Percentiles rank a stretch among this genome's conserved stretches.
Evolutionary conservation across 495 filamentous ascomycete genomes (phyloP).

Genomic region (Hypoxylon perforatum): DNA sequence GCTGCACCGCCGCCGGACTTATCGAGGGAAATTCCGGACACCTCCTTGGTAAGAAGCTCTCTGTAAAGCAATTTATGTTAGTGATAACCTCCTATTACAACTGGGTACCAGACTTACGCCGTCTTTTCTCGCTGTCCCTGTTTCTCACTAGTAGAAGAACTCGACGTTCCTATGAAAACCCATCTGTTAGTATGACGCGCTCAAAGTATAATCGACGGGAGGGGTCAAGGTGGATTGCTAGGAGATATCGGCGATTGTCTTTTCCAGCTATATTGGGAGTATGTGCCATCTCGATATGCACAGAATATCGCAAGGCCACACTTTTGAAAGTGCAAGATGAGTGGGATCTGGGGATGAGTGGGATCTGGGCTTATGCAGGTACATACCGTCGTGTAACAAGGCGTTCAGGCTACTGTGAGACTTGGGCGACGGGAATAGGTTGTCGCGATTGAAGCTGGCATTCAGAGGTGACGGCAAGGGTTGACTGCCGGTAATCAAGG

Average conservation of each 20-base stretch:
- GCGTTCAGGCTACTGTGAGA: constrained; percentile 86
- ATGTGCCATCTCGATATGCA: background rate
- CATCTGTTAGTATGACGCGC: constrained; percentile 16
- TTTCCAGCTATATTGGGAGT: background rate
- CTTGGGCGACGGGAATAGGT: constrained; percentile 74
- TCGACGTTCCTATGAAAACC: constrained; percentile 22
- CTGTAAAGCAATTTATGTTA: constrained; percentile 55
- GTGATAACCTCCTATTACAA: background rate
- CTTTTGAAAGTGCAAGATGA: background rate
- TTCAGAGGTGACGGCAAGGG: constrained; percentile 95
- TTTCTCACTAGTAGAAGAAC: constrained; percentile 60
- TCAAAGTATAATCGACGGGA: background rate
- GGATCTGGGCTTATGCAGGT: constrained; percentile 13
- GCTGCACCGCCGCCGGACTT: constrained; percentile 65
- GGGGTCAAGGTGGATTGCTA: background rate
- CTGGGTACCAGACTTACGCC: constrained; percentile 73
- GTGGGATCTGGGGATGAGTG: constrained; percentile 5
- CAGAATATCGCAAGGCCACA: background rate
- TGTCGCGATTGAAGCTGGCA: constrained; percentile 83
- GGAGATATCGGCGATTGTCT: background rate
- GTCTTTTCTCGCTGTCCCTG: constrained; percentile 94
- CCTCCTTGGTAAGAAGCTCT: constrained; percentile 88
- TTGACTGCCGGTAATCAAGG: constrained; percentile 96
- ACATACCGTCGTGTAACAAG: constrained; percentile 82
- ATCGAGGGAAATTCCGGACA: constrained; percentile 94